phyloP scores from a whole-genome alignment of 164 flowering plant genomes.

The Tinospora cordifolia region DNA sequence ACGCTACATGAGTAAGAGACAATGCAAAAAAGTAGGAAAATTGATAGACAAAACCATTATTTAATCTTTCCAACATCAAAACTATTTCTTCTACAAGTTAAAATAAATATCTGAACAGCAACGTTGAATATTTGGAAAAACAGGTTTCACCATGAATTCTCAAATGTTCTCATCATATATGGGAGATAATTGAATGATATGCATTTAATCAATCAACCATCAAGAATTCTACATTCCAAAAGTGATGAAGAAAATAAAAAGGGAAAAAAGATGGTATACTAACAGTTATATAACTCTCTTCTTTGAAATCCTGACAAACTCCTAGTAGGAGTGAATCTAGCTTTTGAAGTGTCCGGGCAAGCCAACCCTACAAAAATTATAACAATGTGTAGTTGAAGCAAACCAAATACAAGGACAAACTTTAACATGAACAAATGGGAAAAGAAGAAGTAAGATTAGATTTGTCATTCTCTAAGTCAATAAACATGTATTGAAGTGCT shows the following conservation, averaged over 20 bases:
- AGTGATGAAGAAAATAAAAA: slow-evolving; percentile 1
- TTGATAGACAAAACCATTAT: too few relatives aligned
- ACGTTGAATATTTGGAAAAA: too few relatives aligned
- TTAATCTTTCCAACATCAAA: too few relatives aligned
- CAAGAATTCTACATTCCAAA: background rate
- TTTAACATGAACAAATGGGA: background rate
- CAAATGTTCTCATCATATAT: too few relatives aligned
- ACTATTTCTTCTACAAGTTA: too few relatives aligned
- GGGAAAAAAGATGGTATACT: slow-evolving; percentile 25
- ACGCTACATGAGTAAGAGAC: too few relatives aligned
- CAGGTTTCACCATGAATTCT: too few relatives aligned
- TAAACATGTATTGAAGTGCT: background rate
- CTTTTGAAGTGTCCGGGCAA: slow-evolving; percentile 84
- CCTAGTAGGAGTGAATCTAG: slow-evolving; percentile 80
- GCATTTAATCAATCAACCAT: background rate
- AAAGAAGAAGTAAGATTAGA: background rate
- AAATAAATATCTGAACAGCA: too few relatives aligned
- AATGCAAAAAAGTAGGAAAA: too few relatives aligned
- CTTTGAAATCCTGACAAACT: slow-evolving; percentile 90
- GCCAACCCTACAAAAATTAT: slow-evolving; percentile 70
- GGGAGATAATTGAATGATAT: too few relatives aligned
- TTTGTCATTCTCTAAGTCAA: slow-evolving; percentile 1
- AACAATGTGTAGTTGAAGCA: background rate
- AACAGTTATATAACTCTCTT: slow-evolving; percentile 68
- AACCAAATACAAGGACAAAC: background rate